Evolutionary conservation across 2,329 filamentous ascomycete genomes (phyloP), one percentile per base, ranked within the genome.

Genomic region (Trichoderma lentiforme): DNA sequence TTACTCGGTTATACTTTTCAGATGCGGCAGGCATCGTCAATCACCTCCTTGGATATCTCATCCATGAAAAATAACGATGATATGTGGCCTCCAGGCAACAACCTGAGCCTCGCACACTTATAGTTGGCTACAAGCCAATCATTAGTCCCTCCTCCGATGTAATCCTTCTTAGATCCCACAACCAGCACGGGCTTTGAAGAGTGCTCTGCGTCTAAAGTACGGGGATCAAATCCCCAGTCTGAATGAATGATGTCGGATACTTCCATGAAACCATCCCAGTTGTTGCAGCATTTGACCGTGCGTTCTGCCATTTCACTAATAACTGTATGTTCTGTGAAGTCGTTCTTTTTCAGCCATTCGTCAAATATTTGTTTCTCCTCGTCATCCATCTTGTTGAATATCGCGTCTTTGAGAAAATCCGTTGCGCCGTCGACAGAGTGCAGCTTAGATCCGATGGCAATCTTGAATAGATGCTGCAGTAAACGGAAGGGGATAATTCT

Each of bases 241-340:
- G 74, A 73, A 68, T 76, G 74, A 24, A 77, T 71, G 4, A 58
- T 28, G 57, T 76, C 76, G 1, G 74, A 72, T 39, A 76, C 75
- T 26, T 77, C 75, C 63, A 76, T 73, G 30, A 77, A 77, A 7
- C 76, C 76, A 30, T 76, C 75, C 75, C 76, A 77, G n/a, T 74
- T 73, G 12, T 70, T 24, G 32, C 62, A 73, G 24, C 66, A 74
- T 58, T 36, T 65, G 24, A 76, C 64, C 0, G 73, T 60, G 6
- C 72, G 61, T 1, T n/a, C 15, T 9, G 75, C 75, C 71, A 75
- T 66, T 11, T 43, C 26, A 0, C 12, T 30, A 11, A 58, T 30
- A 74, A 56, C 75, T 14, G 71, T 61, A 8, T 70, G 56, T 34
- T 74, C 72, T 5, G 72, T 73, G 5, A 39, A 53, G 0, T 57